Base-by-base conservation (phyloP, 2,329 filamentous ascomycete species). In the Aspergillus tanneri region DNA sequence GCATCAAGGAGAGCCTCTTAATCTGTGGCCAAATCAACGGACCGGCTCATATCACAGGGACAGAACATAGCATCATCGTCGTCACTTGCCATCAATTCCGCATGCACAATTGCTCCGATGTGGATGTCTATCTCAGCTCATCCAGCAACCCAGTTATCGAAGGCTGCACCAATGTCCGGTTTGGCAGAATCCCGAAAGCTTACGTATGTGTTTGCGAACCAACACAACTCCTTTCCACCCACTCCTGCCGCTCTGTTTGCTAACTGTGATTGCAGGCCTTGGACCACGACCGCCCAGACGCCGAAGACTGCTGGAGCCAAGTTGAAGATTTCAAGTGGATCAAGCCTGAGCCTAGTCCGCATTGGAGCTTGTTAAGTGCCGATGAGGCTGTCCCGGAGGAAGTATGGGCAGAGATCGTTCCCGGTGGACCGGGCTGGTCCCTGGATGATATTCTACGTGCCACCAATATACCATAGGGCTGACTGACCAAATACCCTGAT, bases 241-340 rank as follows among this genome's bases (percentile, higher is more conserved):
- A 3, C n/a, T 7, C 3, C 12, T n/a, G 10, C 11, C 23, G 21
- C 11, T 23, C 19, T 4, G 10, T 19, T 23, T 28, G 30, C 52
- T 60, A 46, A 56, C 40, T 7, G 21, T n/a, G 19, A 25, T 10
- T 21, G 5, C 16, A 72, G 64, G 55, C 63, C 25, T 50, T 68
- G 35, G 52, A 64, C 14, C 61, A 67, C 23, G 65, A 65, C 47
- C 58, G 60, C 25, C 55, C 58, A 3, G 58, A 67, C 23, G 53
- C 65, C 5, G 58, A 65, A 45, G 92, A 95, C 65, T 81, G 87
- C 60, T 99, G 90, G 89, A 81, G 91, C 59, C 84, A 93, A 61
- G 88, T 97, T 12, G 89, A 97, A 67, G 93, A 99, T 68, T 99
- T 99, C 77, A 95, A 95, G 72, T 97, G 93, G 93, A 80, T 96